These are phyloP conservation scores for Debaryomyces coudertii DNA, from an alignment of 1,139 yeast genomes.

Conservation along the genomic window DNA sequence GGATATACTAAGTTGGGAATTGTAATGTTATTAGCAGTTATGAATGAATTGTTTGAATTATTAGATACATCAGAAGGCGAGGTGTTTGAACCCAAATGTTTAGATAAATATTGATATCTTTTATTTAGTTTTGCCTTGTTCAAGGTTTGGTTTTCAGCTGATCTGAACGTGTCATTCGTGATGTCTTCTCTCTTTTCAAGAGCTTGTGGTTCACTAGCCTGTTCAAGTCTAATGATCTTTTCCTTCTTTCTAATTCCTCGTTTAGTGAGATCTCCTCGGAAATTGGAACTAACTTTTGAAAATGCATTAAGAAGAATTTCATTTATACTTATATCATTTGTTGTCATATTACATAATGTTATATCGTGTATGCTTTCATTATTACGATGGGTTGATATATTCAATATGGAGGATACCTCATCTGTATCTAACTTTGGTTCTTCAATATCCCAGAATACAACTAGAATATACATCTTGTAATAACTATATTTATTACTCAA, in stretches of 20 bases:
- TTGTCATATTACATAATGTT: conserved; percentile 42
- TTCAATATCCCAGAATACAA: conserved; percentile 43
- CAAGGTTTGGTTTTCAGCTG: conserved; percentile 17
- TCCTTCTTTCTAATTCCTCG: conserved; percentile 31
- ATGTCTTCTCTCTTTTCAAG: conserved; percentile 12
- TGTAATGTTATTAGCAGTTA: conserved; percentile 12
- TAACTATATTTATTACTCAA: conserved; percentile 39
- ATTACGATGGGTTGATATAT: conserved; percentile 17
- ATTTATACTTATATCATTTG: conserved; percentile 30
- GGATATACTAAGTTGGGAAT: conserved; percentile 13
- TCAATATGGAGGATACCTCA: conserved; percentile 23
- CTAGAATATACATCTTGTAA: conserved; percentile 39
- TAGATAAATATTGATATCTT: conserved; percentile 38
- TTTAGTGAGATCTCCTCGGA: conserved; percentile 34
- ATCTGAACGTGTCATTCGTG: conserved; percentile 6
- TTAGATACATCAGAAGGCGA: conserved; percentile 12
- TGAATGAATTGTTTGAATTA: conserved; percentile 14
- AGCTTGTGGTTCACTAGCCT: conserved; percentile 6
- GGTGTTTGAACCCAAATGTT: conserved; percentile 29
- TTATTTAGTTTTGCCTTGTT: conserved; percentile 35
- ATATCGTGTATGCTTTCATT: conserved; percentile 24
- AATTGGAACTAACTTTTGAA: conserved; percentile 24
- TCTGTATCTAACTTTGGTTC: conserved; percentile 21
- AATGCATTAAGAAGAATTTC: conserved; percentile 31
- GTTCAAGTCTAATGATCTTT: conserved; percentile 12